Conservation (phyloP, 2,329 filamentous ascomycete species). For the Exophiala mesophila region DNA sequence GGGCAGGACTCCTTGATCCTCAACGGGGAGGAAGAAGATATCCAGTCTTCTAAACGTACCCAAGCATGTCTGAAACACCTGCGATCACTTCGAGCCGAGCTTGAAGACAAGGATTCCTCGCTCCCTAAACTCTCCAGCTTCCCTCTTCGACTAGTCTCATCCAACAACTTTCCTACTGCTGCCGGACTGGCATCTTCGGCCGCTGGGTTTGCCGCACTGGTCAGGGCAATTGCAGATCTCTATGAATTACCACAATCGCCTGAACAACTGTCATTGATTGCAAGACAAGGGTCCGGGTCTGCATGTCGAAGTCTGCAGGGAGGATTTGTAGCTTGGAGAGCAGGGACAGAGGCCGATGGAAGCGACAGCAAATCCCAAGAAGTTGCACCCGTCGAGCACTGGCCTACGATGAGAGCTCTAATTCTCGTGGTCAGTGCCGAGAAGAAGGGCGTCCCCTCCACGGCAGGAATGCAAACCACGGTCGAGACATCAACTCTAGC, state of each 20-base stretch:
- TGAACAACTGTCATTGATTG: conserved; percentile 79
- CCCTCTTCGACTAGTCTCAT: conserved; percentile 80
- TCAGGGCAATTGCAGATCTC: conserved; percentile 82
- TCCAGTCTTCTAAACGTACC: conserved; percentile 75
- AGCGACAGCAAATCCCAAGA: conserved; percentile 83
- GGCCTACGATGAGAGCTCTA: conserved; percentile 90
- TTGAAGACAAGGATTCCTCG: conserved; percentile 67
- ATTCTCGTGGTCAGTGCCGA: conserved; percentile 87
- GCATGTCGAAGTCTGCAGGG: conserved; percentile 83
- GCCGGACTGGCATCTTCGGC: conserved; percentile 67
- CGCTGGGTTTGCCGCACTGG: conserved; percentile 53
- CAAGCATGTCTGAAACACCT: conserved; percentile 90
- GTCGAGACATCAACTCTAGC: conserved; percentile 89
- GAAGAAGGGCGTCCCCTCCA: conserved; percentile 93
- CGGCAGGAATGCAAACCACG: conserved; percentile 94
- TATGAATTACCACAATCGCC: conserved; percentile 79
- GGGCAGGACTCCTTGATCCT: conserved; percentile 67
- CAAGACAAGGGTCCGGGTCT: conserved; percentile 88
- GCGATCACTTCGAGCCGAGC: conserved; percentile 65
- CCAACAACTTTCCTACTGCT: conserved; percentile 99
- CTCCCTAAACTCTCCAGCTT: conserved; percentile 76
- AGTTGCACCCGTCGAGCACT: conserved; percentile 82
- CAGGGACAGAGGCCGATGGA: conserved; percentile 70
- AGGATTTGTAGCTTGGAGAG: conserved; percentile 92
- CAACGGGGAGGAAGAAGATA: conserved; percentile 77